phyloP scores from a whole-genome alignment of 208 protist genomes.

The Trypanosoma cruzi region DNA sequence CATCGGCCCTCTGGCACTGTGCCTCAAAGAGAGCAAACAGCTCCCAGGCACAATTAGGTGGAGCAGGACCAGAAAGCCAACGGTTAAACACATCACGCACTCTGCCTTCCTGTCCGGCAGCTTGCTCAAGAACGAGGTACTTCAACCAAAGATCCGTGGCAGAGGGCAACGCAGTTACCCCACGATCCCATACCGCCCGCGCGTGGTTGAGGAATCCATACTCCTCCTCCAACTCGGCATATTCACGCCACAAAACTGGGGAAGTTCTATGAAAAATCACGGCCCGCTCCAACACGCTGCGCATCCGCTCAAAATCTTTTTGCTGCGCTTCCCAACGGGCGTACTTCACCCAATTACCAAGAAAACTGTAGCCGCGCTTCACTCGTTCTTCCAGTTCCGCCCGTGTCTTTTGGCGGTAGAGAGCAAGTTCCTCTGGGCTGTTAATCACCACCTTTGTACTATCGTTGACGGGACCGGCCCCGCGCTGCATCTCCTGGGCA shows the following conservation, averaged over 20 bases:
- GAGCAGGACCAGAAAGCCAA: constrained; percentile 95
- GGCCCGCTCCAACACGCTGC: constrained; percentile 96
- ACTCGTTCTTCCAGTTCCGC: constrained; percentile 96
- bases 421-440: constrained; percentile 94
- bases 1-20: constrained; percentile 38
- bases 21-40: constrained; percentile 95
- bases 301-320: constrained; percentile 94
- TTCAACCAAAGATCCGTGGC: constrained; percentile 97
- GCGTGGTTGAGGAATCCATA: constrained; percentile 97
- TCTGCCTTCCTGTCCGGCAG: constrained; percentile 89
- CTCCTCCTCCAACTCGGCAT: constrained; percentile 98
- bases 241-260: constrained; percentile 94
- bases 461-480: constrained; percentile 45
- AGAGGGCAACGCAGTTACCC: constrained; percentile 95
- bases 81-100: constrained; percentile 95
- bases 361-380: constrained; percentile 66
- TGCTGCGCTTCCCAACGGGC: constrained; percentile 98
- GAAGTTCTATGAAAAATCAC: constrained; percentile 91
- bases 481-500: constrained; percentile 94
- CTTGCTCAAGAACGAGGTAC: constrained; percentile 97
- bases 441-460: constrained; percentile 94
- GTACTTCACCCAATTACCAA: constrained; percentile 96
- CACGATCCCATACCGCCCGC: constrained; percentile 97
- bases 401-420: constrained; percentile 95
- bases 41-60: constrained; percentile 88